Evolutionary conservation across 306 rosid genomes (phyloP), one percentile per base, ranked within the genome.

Genomic region (Glycine soja): DNA sequence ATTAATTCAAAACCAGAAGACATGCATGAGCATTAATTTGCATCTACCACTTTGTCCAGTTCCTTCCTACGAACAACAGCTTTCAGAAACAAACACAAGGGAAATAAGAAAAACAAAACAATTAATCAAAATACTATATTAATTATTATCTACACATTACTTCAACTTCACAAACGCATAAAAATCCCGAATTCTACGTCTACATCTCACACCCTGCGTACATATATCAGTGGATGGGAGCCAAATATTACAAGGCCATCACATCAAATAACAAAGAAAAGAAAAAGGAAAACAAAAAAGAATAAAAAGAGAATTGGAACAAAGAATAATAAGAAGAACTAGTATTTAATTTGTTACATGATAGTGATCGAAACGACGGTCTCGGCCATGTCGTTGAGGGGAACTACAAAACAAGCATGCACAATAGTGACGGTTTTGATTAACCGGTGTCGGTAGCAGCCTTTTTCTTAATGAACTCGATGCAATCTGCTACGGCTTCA

Each of bases 401-500:
- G 87, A 81, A 51, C 75, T 77, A 65, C 80, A 8, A 8, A 7
- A 8, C 63, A 15, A 56, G 8, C n/a, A 54, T n/a, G 10, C 32
- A 56, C 62, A 16, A 56, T 18, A 16, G 63, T 8, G 63, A 42
- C 46, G 46, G 46, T 8, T 58, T 18, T 81, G 6, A 18, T 86
- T 42, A 67, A 45, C 54, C 85, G 1, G 86, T 48, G 16, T 86
- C 89, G 5, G 85, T 16, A 3, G 77, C 70, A 2, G 95, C 90
- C 64, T 84, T 95, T 73, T 88, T 88, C 92, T 91, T 95, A 56
- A 95, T 92, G 64, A 95, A 95, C 85, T 95, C 97, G 6, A 95
- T 95, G 88, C 97, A 95, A 50, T 95, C 97, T 7, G 97, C 92
- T 1, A 92, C 97, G 4, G 97, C 98, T 88, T 95, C 94, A 54